phyloP scores from a whole-genome alignment of 306 rosid genomes.

The Begonia fuchsioides region DNA sequence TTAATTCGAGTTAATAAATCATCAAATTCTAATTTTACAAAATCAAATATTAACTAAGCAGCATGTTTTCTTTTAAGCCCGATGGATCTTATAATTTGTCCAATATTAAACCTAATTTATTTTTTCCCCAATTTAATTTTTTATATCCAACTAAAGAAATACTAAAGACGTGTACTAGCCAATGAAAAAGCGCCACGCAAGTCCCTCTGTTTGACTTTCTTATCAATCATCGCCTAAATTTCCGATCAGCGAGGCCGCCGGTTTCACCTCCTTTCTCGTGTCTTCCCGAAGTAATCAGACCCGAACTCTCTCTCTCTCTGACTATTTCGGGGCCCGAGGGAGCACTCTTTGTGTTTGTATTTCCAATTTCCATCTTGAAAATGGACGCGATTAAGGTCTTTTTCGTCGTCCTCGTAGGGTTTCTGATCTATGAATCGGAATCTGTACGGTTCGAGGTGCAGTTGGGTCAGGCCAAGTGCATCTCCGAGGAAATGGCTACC shows the following conservation, averaged over 20 bases:
- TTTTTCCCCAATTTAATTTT: too few species aligned
- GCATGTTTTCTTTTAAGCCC: too few species aligned
- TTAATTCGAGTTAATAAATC: too few species aligned
- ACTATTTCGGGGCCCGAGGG: not conserved
- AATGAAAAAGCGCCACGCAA: too few species aligned
- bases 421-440: constrained; percentile 33
- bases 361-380: not conserved
- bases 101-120: too few species aligned
- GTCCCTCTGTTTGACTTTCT: too few species aligned
- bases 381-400: constrained; percentile 12
- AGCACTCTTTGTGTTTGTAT: not conserved
- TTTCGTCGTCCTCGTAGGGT: constrained; percentile 17
- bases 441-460: constrained; percentile 76
- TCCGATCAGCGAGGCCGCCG: not conserved
- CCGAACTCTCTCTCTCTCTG: not conserved
- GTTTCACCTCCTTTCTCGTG: not conserved
- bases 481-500: constrained; percentile 71
- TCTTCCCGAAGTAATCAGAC: not conserved
- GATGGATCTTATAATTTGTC: too few species aligned
- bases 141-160: too few species aligned
- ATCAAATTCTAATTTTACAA: too few species aligned
- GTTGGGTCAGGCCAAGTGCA: constrained; percentile 81
- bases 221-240: too few species aligned
- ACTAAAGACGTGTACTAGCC: too few species aligned
- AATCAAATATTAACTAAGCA: too few species aligned